Evolutionary conservation across 139 green algal genomes (phyloP).

Genomic region (Volvox reticuliferus): DNA sequence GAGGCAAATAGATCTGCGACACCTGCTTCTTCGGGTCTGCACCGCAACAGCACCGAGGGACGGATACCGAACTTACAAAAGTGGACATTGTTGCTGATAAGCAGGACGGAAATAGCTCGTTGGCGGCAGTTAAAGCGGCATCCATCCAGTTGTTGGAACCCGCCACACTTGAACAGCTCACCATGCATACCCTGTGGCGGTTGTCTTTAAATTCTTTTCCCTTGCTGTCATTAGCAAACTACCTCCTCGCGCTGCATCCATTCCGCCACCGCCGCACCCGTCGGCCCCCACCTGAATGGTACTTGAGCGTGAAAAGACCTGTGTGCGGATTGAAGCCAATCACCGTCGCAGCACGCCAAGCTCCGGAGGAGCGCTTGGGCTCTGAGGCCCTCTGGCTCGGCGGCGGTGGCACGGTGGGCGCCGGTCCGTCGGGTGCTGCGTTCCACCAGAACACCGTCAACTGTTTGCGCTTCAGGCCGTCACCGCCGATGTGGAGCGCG

Average conservation of each 20-base stretch:
- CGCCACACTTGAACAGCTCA: too few relatives aligned
- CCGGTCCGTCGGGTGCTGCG: not conserved
- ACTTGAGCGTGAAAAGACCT: slow-evolving; percentile 17
- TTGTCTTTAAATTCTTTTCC: too few relatives aligned
- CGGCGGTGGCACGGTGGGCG: slow-evolving; percentile 22
- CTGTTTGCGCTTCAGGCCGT: not conserved
- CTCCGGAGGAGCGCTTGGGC: not conserved
- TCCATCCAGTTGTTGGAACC: too few relatives aligned
- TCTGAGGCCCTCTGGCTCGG: not conserved
- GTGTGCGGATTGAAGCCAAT: slow-evolving; percentile 5
- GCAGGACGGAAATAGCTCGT: too few relatives aligned
- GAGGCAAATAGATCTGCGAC: not conserved
- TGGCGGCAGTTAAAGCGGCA: too few relatives aligned
- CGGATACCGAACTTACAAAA: too few relatives aligned
- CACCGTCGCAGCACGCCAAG: not conserved
- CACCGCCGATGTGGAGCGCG: not conserved
- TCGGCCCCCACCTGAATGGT: slow-evolving; percentile 9
- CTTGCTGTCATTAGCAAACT: too few relatives aligned
- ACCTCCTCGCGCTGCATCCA: too few relatives aligned
- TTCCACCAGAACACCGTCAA: slow-evolving; percentile 30
- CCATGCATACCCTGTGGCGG: too few relatives aligned
- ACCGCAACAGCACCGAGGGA: too few relatives aligned
- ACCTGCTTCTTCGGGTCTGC: slow-evolving; percentile 35
- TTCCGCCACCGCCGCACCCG: too few relatives aligned
- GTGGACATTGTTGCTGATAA: too few relatives aligned